phyloP scores from a whole-genome alignment of 2,329 filamentous ascomycete species.

The Polytolypa hystricis region DNA sequence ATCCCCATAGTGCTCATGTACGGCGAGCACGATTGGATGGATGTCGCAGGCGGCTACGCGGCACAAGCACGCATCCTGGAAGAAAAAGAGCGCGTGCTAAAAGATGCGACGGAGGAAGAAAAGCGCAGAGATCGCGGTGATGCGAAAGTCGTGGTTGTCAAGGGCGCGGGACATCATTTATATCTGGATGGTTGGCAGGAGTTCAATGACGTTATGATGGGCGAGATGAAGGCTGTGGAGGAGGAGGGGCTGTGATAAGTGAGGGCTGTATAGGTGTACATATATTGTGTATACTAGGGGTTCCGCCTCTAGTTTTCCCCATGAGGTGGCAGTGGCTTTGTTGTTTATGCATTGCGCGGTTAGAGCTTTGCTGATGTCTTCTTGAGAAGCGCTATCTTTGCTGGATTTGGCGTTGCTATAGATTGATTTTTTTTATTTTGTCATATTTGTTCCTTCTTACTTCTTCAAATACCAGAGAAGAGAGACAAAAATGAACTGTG shows the following conservation, averaged over 20 bases:
- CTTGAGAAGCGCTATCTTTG: no score
- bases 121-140: constrained; percentile 62
- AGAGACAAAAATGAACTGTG: no score
- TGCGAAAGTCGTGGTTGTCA: constrained; percentile 70
- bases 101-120: constrained; percentile 44
- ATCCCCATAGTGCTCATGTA: constrained; percentile 89
- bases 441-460: no score
- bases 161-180: constrained; percentile 59
- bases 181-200: constrained; percentile 61
- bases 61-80: constrained; percentile 68
- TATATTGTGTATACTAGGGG: no score
- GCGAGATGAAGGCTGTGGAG: constrained; percentile 55
- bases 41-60: constrained; percentile 71
- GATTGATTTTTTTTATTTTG: no score
- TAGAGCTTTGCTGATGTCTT: no score
- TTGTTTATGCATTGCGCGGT: no score
- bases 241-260: neutral
- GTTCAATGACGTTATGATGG: constrained; percentile 54
- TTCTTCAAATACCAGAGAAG: no score
- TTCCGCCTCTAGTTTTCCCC: no score
- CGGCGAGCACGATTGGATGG: constrained; percentile 98
- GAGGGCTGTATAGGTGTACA: no score
- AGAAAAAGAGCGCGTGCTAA: constrained; percentile 50
- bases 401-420: no score
- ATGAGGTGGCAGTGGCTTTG: no score